Base-by-base conservation (phyloP, 2,329 filamentous ascomycete genomes). In the Fusarium cicatricum region DNA sequence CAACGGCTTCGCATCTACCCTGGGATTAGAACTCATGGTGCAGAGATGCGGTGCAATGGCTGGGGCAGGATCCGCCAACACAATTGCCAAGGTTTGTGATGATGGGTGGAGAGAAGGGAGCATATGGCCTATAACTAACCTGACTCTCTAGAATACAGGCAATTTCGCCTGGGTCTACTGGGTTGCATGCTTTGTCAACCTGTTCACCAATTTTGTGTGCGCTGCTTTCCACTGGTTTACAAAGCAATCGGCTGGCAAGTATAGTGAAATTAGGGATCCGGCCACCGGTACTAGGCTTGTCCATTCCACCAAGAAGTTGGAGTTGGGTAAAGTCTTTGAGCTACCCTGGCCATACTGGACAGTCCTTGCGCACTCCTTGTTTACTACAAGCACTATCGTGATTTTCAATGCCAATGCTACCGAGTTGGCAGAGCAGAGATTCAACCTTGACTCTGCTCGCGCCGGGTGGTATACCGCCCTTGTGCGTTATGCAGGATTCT, bases 101-200 rank as follows among this genome's bases (percentile, higher is more conserved):
- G n/a, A n/a, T n/a, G n/a, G n/a, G n/a, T n/a, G n/a, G n/a, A n/a
- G n/a, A n/a, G n/a, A n/a, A n/a, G n/a, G n/a, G n/a, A n/a, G n/a
- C n/a, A n/a, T n/a, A n/a, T n/a, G n/a, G n/a, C n/a, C n/a, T n/a
- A n/a, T n/a, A n/a, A n/a, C n/a, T n/a, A n/a, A n/a, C n/a, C n/a
- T n/a, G n/a, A n/a, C n/a, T n/a, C n/a, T n/a, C n/a, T n/a, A n/a
- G 65, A 80, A 78, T 11, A 83, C 80, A 0, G 83, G 83, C 0
- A 76, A 87, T 67, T 87, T 87, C 48, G 78, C 79, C 28, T 86
- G 84, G 82, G 82, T 82, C 0, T 86, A 81, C 64, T 87, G 84
- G 84, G 79, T 80, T 2, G 78, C 80, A 0, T 83, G 87, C 0
- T 83, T 84, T 65, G 86, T 87, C 80, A 86, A 86, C 55, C 55